Conservation (phyloP, 257 asterid species). For the Apocynum venetum region DNA sequence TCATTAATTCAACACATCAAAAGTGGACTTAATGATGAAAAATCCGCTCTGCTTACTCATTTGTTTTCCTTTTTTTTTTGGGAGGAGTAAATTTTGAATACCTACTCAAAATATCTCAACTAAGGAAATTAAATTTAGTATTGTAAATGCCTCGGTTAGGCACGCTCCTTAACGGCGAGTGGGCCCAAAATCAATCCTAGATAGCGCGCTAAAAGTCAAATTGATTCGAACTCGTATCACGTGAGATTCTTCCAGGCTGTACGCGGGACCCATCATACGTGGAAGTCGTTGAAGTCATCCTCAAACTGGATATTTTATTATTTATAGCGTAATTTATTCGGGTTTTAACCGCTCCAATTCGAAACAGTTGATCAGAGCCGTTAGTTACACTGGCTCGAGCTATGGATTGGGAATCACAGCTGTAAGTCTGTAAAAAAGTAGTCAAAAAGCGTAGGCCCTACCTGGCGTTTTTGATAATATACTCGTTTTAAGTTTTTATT, state of each 20-base stretch:
- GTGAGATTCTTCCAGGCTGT: constrained; percentile 69
- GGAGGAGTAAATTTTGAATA: neutral
- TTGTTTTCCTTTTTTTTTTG: neutral
- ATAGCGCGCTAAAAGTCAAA: constrained; percentile 33
- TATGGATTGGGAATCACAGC: constrained; percentile 34
- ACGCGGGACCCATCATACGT: constrained; percentile 40
- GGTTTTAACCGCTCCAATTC: neutral
- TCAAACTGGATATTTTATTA: constrained; percentile 24
- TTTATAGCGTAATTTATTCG: constrained; percentile 13
- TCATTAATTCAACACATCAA: neutral
- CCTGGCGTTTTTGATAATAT: neutral
- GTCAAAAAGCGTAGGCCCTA: constrained; percentile 32
- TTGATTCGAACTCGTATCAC: constrained; percentile 40
- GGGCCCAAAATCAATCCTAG: constrained; percentile 11
- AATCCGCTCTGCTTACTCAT: neutral
- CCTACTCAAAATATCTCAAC: too few species aligned
- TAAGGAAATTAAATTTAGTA: too few species aligned
- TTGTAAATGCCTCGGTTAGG: neutral
- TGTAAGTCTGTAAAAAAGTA: constrained; percentile 22
- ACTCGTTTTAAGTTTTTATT: neutral
- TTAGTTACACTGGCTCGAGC: neutral
- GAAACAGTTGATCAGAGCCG: constrained; percentile 30
- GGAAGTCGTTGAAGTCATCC: constrained; percentile 46
- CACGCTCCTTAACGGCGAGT: constrained; percentile 35
- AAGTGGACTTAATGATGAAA: neutral